Evolutionary conservation across 2,329 filamentous ascomycete species (phyloP), one percentile per base, ranked within the genome.

Genomic region (Herpotrichia juniperi): DNA sequence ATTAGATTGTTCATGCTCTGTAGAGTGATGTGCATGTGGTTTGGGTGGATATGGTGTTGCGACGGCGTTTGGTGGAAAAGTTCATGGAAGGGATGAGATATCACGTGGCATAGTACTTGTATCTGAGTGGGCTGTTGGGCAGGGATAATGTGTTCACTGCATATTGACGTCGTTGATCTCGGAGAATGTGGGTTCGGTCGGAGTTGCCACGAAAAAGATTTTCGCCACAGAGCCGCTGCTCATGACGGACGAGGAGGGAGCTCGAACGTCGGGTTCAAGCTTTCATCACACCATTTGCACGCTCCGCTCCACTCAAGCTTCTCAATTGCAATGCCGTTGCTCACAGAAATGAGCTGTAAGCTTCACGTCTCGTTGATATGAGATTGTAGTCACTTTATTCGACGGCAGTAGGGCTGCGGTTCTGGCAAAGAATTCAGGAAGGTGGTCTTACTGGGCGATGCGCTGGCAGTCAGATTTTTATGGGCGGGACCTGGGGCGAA

Each of bases 61-160:
- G 30, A 14, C 24, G 42, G 42, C 30, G 42, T 45, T 45, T 21
- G 12, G 42, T 11, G 9, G 10, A 45, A 43, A 40, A 40, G 37
- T 22, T 21, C 22, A 24, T n/a, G 19, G 21, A 25, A 14, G 37
- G 37, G 17, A 8, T 4, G 34, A 7, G 34, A 21, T 10, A 40
- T 40, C 19, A 25, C 21, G n/a, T 40, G 37, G 37, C 7, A 22
- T 24, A 24, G 37, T 28, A 28, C 26, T 28, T 28, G 26, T 28
- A 28, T 28, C 26, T 34, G 31, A 34, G 31, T 14, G 31, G 31
- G 14, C 12, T 5, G 34, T 37, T n/a, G n/a, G n/a, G n/a, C n/a
- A n/a, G n/a, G n/a, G n/a, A 7, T 37, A 14, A 10, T 5, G 34
- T 12, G 21, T 19, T 37, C n/a, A 17, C 17, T 21, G 4, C 17